These are phyloP conservation scores for Earliella scabrosa DNA, from an alignment of 1,284 basidiomycete species.

Conservation along the genomic window DNA sequence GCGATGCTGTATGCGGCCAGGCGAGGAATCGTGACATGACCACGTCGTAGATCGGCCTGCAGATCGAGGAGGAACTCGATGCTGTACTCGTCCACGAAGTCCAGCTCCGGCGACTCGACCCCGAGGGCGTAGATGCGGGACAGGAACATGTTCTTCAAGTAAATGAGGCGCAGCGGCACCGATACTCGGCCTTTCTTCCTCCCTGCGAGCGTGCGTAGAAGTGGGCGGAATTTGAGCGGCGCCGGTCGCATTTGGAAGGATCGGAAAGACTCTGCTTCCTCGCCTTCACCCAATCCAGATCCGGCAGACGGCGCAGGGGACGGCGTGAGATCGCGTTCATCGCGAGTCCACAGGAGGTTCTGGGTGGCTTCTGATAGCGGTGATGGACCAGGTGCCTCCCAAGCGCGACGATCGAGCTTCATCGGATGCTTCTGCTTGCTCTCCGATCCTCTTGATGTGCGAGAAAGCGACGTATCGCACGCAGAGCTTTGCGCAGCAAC, in stretches of 20 bases:
- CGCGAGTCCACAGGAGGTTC: neutral
- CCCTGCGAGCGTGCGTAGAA: conserved; percentile 1
- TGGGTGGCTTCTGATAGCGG: neutral
- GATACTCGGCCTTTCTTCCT: neutral
- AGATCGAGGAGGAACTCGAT: conserved; percentile 12
- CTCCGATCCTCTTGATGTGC: neutral
- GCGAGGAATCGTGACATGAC: neutral
- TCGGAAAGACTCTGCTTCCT: neutral
- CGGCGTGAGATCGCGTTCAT: neutral
- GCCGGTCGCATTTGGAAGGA: too few species aligned
- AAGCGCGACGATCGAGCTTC: neutral
- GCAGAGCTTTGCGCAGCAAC: too few species aligned
- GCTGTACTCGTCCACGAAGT: conserved; percentile 8
- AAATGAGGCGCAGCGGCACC: neutral
- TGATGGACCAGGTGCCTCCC: neutral
- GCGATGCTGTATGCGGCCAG: neutral
- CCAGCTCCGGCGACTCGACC: conserved; percentile 10
- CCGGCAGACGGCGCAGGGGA: neutral
- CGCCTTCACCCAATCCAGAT: neutral
- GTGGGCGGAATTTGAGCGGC: neutral
- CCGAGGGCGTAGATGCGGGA: conserved; percentile 1
- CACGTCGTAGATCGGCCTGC: conserved; percentile 5
- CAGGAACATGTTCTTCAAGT: neutral
- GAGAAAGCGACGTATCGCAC: neutral
- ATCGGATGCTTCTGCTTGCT: neutral